phyloP scores from a whole-genome alignment of 441 rosid species.

The Eruca vesicaria region DNA sequence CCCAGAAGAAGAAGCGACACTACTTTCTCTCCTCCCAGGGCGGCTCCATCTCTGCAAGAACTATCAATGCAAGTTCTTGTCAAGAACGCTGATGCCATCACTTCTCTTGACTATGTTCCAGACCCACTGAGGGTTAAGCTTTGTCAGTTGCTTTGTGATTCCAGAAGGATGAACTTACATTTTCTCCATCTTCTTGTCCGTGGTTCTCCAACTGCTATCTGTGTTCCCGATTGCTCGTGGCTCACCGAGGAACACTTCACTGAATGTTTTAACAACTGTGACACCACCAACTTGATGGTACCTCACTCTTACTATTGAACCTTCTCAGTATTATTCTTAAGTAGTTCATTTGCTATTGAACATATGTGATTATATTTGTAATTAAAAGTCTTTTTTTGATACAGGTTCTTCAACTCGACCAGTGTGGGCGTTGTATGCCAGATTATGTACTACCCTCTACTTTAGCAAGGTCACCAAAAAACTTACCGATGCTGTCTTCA shows the following conservation, averaged over 20 bases:
- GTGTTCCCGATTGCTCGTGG: conserved; percentile 87
- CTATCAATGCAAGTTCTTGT: conserved; percentile 56
- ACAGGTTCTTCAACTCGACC: conserved; percentile 92
- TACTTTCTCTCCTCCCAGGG: neutral
- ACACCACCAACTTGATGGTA: conserved; percentile 74
- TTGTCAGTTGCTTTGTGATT: conserved; percentile 67
- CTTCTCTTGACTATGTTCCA: conserved; percentile 80
- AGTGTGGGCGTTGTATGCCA: conserved; percentile 82
- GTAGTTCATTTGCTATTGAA: neutral
- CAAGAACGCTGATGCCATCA: conserved; percentile 71
- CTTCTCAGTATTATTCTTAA: neutral
- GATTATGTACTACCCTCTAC: conserved; percentile 56
- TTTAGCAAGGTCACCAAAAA: conserved; percentile 52
- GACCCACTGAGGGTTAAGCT: conserved; percentile 68
- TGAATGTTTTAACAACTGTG: conserved; percentile 54
- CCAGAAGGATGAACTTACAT: conserved; percentile 54
- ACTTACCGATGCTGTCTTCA: conserved; percentile 60
- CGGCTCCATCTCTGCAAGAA: conserved; percentile 62
- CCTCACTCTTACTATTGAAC: conserved; percentile 15
- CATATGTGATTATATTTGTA: neutral
- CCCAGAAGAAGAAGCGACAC: conserved; percentile 29
- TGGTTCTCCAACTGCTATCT: conserved; percentile 71
- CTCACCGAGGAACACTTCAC: conserved; percentile 70
- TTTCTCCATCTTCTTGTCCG: conserved; percentile 56
- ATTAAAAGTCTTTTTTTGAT: neutral